Evolutionary conservation across 2,329 filamentous ascomycete species (phyloP).

Genomic region (Lachnellula occidentalis): DNA sequence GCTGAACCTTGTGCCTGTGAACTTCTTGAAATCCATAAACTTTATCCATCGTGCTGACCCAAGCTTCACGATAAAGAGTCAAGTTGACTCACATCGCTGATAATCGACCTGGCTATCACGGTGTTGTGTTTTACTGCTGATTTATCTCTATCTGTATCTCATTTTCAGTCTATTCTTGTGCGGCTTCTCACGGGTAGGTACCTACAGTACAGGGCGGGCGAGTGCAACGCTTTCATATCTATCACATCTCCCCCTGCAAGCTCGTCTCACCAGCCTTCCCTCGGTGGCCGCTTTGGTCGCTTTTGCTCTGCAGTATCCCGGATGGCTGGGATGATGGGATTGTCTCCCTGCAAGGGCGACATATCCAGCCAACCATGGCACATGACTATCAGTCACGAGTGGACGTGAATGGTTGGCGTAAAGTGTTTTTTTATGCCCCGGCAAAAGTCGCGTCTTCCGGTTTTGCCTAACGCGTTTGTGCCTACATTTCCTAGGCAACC

Average conservation of each 20-base stretch:
- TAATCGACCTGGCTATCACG: no score
- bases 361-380: constrained; percentile 1
- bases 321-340: constrained; percentile 13
- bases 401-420: constrained; percentile 8
- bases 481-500: constrained; percentile 9
- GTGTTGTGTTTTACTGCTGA: no score
- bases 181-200: no score
- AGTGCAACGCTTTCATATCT: background rate
- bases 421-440: constrained; percentile 7
- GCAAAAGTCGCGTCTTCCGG: constrained; percentile 14
- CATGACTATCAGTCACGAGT: constrained; percentile 19
- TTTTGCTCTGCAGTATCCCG: constrained; percentile 2
- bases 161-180: no score
- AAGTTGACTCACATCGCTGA: background rate
- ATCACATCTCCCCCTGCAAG: background rate
- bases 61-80: background rate
- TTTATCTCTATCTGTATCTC: no score
- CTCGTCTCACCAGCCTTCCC: background rate
- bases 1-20: background rate
- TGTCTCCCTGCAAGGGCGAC: background rate
- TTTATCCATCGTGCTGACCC: background rate
- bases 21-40: background rate
- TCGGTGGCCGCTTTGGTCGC: constrained; percentile 8
- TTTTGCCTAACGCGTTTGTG: constrained; percentile 3
- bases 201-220: no score